phyloP scores from a whole-genome alignment of 768 basidiomycete genomes.

The Tulasnella sp. region DNA sequence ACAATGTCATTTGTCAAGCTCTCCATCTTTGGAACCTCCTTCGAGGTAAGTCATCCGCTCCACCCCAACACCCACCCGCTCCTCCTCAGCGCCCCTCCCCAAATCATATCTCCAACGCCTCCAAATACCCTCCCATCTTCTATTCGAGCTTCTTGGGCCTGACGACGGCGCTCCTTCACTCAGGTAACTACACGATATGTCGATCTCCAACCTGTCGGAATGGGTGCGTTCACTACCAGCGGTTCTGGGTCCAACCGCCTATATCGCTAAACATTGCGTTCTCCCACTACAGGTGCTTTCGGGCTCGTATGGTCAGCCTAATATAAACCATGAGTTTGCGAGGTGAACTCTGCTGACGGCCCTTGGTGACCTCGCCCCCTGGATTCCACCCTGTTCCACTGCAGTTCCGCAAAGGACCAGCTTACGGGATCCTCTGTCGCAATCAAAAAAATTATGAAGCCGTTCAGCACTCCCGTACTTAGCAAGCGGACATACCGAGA shows the following conservation, averaged over 20 bases:
- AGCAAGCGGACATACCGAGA: slow-evolving; percentile 97
- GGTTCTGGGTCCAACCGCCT: slow-evolving; percentile 20
- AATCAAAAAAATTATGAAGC: slow-evolving; percentile 99
- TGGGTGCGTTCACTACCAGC: slow-evolving; percentile 62
- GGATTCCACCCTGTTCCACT: neutral
- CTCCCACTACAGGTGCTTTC: slow-evolving; percentile 67
- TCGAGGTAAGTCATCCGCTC: slow-evolving; percentile 57
- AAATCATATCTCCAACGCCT: neutral
- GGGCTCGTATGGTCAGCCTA: slow-evolving; percentile 87
- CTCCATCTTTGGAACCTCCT: slow-evolving; percentile 96
- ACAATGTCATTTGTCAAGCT: slow-evolving; percentile 94
- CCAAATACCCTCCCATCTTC: neutral
- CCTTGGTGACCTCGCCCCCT: neutral
- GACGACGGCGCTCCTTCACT: slow-evolving; percentile 27
- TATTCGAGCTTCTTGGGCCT: neutral
- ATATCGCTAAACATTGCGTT: neutral
- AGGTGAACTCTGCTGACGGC: neutral
- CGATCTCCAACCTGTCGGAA: slow-evolving; percentile 97
- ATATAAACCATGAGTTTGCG: neutral
- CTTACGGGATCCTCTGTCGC: slow-evolving; percentile 90
- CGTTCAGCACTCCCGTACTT: slow-evolving; percentile 97
- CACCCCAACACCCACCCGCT: slow-evolving; percentile 7
- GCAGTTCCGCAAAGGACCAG: slow-evolving; percentile 90
- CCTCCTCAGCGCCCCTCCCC: neutral
- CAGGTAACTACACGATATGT: slow-evolving; percentile 98